These are phyloP conservation scores for Phyllosticta paracitricarpa DNA, from an alignment of 2,329 filamentous ascomycete genomes.

Conservation along the genomic window DNA sequence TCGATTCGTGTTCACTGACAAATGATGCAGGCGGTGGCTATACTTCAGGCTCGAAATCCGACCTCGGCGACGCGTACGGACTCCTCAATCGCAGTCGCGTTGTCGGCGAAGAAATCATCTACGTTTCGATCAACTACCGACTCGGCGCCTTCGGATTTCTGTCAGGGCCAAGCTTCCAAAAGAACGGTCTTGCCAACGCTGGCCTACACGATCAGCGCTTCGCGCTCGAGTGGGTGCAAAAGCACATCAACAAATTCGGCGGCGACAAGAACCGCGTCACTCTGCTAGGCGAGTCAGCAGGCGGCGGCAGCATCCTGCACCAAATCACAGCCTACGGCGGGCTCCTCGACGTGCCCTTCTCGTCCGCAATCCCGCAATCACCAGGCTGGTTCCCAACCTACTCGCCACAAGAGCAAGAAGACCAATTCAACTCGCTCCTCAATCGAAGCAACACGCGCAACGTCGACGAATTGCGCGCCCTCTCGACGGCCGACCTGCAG, in stretches of 20 bases:
- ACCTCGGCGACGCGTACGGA: constrained; percentile 26
- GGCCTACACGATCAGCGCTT: constrained; percentile 30
- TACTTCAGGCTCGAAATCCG: constrained; percentile 29
- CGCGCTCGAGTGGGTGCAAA: constrained; percentile 31
- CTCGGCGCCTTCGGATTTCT: constrained; percentile 31
- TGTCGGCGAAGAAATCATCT: constrained; percentile 29
- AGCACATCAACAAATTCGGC: constrained; percentile 30
- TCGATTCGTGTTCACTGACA: constrained; percentile 25
- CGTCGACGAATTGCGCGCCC: constrained; percentile 23
- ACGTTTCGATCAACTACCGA: constrained; percentile 40
- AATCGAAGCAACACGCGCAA: constrained; percentile 23
- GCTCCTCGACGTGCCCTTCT: constrained; percentile 23
- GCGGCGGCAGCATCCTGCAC: constrained; percentile 28
- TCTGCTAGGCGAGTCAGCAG: constrained; percentile 29
- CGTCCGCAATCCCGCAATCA: constrained; percentile 29
- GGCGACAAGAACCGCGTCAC: constrained; percentile 30
- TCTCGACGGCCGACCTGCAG: constrained; percentile 23
- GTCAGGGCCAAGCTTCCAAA: constrained; percentile 24
- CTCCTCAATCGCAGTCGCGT: constrained; percentile 22
- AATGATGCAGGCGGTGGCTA: constrained; percentile 32
- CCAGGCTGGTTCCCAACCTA: constrained; percentile 29
- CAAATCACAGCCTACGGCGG: constrained; percentile 26
- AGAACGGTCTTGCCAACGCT: constrained; percentile 26
- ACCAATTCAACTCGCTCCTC: constrained; percentile 22
- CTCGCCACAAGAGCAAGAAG: constrained; percentile 21